phyloP scores from a whole-genome alignment of 371 early-diverging fungal genomes.

The Apophysomyces sp. region DNA sequence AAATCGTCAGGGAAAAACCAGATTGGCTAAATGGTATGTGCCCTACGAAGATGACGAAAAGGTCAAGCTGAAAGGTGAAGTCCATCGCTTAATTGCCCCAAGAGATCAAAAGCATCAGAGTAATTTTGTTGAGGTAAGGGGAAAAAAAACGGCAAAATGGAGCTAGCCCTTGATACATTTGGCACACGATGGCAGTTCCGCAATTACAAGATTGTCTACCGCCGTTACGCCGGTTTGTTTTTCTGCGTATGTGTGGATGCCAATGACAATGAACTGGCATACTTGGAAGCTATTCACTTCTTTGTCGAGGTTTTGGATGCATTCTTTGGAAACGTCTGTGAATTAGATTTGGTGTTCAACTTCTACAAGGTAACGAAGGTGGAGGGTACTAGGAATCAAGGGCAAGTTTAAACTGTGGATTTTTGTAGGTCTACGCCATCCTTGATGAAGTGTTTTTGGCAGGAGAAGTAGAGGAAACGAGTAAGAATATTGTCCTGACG shows the following conservation, averaged over 20 bases:
- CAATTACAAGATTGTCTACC: slow-evolving; percentile 95
- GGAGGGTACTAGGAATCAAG: not conserved
- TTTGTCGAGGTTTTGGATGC: slow-evolving; percentile 98
- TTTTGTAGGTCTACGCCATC: slow-evolving; percentile 86
- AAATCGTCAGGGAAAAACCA: slow-evolving; percentile 97
- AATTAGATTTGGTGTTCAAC: slow-evolving; percentile 96
- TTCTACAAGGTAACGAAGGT: slow-evolving; percentile 79
- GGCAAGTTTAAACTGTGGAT: not conserved
- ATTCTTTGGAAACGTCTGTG: slow-evolving; percentile 98
- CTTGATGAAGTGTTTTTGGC: slow-evolving; percentile 97
- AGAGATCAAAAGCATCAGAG: slow-evolving; percentile 95
- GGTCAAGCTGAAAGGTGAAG: slow-evolving; percentile 89
- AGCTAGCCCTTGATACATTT: not conserved
- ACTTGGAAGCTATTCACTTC: slow-evolving; percentile 95
- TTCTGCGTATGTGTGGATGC: slow-evolving; percentile 97
- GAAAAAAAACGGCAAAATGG: not conserved
- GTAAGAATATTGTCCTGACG: slow-evolving; percentile 73
- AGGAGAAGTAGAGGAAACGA: slow-evolving; percentile 97
- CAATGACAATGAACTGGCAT: slow-evolving; percentile 94
- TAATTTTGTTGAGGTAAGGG: slow-evolving; percentile 91
- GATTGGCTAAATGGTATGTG: slow-evolving; percentile 96
- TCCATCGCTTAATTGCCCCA: slow-evolving; percentile 93
- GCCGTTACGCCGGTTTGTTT: slow-evolving; percentile 96
- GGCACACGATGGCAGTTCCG: slow-evolving; percentile 59
- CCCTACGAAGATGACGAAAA: slow-evolving; percentile 94